Conservation (phyloP, 441 rosid species). For the Populus hybrid region DNA sequence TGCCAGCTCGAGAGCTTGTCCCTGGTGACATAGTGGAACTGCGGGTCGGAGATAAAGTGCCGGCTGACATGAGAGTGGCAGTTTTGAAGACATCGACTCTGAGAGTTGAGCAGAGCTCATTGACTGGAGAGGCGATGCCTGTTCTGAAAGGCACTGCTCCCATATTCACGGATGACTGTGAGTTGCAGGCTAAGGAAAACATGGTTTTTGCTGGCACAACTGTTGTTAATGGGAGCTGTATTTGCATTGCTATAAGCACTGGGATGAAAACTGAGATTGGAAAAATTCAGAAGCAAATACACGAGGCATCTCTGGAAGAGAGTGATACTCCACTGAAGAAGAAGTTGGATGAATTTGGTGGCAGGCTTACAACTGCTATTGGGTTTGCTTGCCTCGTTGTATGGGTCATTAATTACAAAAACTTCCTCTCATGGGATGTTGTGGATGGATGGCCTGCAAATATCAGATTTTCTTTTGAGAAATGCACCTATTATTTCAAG, state of each 20-base stretch:
- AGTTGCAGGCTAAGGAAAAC: slow-evolving; percentile 78
- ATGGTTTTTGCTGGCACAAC: slow-evolving; percentile 86
- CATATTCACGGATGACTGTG: slow-evolving; percentile 54
- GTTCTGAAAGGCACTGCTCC: slow-evolving; percentile 61
- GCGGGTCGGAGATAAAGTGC: slow-evolving; percentile 80
- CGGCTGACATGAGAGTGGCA: slow-evolving; percentile 83
- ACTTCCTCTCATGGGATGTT: slow-evolving; percentile 72
- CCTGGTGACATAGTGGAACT: slow-evolving; percentile 87
- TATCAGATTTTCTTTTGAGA: slow-evolving; percentile 66
- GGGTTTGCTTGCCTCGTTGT: slow-evolving; percentile 72
- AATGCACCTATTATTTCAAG: slow-evolving; percentile 88
- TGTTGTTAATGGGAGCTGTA: slow-evolving; percentile 77
- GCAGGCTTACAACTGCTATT: slow-evolving; percentile 68
- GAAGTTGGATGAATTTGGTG: slow-evolving; percentile 85
- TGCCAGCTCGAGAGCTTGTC: slow-evolving; percentile 86
- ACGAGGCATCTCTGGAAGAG: slow-evolving; percentile 80
- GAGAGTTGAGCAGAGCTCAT: slow-evolving; percentile 85
- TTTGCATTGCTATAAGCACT: slow-evolving; percentile 56
- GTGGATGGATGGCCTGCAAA: slow-evolving; percentile 71
- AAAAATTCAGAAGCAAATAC: slow-evolving; percentile 83
- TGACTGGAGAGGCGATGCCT: slow-evolving; percentile 93
- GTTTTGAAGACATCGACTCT: slow-evolving; percentile 69
- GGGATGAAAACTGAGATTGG: slow-evolving; percentile 93
- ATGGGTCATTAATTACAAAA: slow-evolving; percentile 79
- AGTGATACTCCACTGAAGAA: slow-evolving; percentile 80